A percentile compares a stretch with the other conserved stretches of the same genome.
Evolutionary conservation across 2,329 filamentous ascomycete genomes (phyloP).

Genomic region (Setomelanomma holmii): DNA sequence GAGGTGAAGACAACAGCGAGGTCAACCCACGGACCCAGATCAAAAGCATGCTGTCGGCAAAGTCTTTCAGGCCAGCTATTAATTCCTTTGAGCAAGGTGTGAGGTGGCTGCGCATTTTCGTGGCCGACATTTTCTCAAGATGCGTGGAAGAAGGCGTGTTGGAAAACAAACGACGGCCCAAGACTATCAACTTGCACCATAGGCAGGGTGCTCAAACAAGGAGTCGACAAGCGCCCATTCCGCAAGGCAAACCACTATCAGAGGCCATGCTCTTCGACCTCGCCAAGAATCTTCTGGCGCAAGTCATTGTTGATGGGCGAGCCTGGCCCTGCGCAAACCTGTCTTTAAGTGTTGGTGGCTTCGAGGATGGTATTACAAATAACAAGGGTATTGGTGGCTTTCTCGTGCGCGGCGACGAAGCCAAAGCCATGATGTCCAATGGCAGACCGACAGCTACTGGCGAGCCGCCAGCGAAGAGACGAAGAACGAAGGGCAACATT

Average conservation of each 20-base stretch:
- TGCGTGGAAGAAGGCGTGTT: constrained; percentile 89
- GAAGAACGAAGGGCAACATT: constrained; percentile 45
- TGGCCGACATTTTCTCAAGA: constrained; percentile 86
- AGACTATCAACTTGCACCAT: constrained; percentile 84
- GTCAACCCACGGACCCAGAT: constrained; percentile 91
- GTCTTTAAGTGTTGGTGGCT: constrained; percentile 86
- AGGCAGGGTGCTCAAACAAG: constrained; percentile 75
- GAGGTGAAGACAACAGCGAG: constrained; percentile 85
- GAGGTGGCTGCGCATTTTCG: constrained; percentile 90
- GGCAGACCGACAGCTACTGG: constrained; percentile 15
- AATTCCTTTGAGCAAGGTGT: constrained; percentile 77
- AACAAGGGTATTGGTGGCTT: constrained; percentile 89
- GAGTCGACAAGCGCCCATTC: constrained; percentile 79
- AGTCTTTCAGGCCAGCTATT: constrained; percentile 89
- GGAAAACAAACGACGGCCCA: constrained; percentile 85
- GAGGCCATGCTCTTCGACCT: constrained; percentile 76
- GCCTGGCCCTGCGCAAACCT: constrained; percentile 94
- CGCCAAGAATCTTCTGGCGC: constrained; percentile 76
- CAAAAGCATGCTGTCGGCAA: constrained; percentile 96
- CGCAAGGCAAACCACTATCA: constrained; percentile 74
- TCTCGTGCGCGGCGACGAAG: constrained; percentile 71
- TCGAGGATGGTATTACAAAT: constrained; percentile 83
- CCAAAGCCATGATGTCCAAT: constrained; percentile 53
- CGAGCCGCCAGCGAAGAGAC: constrained; percentile 39
- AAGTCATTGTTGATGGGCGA: constrained; percentile 77